phyloP scores from a whole-genome alignment of 805 yeast species.

The Scheffersomyces stipitis region DNA sequence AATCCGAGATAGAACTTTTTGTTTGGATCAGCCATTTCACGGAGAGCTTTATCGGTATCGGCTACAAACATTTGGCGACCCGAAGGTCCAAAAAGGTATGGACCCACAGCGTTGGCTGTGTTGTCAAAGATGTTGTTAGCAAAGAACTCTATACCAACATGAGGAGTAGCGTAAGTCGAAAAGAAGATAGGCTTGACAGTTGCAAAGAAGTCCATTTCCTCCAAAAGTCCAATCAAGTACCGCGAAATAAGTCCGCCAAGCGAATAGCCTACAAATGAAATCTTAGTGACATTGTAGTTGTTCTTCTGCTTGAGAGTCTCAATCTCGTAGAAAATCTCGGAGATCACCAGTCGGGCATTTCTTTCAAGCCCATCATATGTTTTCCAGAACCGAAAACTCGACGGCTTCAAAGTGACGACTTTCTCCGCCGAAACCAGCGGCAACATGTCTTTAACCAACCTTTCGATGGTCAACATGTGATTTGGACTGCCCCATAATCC shows the following conservation, averaged over 20 bases:
- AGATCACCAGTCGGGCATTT: slow-evolving; percentile 34
- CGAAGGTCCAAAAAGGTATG: slow-evolving; percentile 34
- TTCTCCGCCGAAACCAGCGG: slow-evolving; percentile 20
- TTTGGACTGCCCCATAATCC: slow-evolving; percentile 47
- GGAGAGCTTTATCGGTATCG: slow-evolving; percentile 46
- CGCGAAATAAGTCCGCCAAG: slow-evolving; percentile 44
- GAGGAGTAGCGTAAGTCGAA: slow-evolving; percentile 46
- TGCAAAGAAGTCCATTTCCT: slow-evolving; percentile 36
- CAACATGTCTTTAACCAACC: slow-evolving; percentile 26
- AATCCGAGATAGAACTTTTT: slow-evolving; percentile 57
- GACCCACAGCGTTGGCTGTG: slow-evolving; percentile 33
- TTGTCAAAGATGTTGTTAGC: slow-evolving; percentile 30
- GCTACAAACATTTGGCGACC: slow-evolving; percentile 36
- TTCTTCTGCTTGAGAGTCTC: slow-evolving; percentile 34
- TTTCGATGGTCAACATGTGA: slow-evolving; percentile 40
- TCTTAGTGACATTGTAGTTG: slow-evolving; percentile 28
- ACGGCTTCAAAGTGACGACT: slow-evolving; percentile 36
- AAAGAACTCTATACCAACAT: slow-evolving; percentile 42
- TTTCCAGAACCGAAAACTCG: slow-evolving; percentile 43
- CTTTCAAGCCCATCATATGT: slow-evolving; percentile 42
- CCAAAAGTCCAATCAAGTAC: slow-evolving; percentile 37
- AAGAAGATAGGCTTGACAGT: slow-evolving; percentile 37
- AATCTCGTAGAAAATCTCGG: slow-evolving; percentile 40
- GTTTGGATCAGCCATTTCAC: slow-evolving; percentile 52
- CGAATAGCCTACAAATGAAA: slow-evolving; percentile 43